Evolutionary conservation across 2,329 filamentous ascomycete species (phyloP), one percentile per base, ranked within the genome.

Genomic region (Aspergillus candidus): DNA sequence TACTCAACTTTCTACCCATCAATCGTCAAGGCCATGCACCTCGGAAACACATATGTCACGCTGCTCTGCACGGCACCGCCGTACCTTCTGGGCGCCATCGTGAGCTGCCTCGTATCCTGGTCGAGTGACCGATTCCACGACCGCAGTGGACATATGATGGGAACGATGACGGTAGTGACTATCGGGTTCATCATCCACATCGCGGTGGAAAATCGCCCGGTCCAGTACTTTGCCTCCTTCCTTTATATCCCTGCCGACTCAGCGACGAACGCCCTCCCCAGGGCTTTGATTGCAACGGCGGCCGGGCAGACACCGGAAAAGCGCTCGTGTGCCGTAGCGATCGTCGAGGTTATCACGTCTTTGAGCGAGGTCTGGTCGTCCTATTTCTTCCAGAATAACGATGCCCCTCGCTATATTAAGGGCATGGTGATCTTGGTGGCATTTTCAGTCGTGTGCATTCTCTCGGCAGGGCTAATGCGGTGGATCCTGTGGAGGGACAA

Each of bases 291-390:
- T 0, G 58, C 61, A 0, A 56, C 56, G 3, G 59, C 60, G 0
- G 53, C 68, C 7, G 58, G 57, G 15, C 56, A 62, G 29, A 69
- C 67, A 0, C 65, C 67, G 0, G 66, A 70, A 52, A 69, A 71
- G 56, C 58, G 61, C 8, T 67, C 68, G 1, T 48, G 47, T 11
- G 65, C 62, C 4, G 58, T 56, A 5, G 60, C 66, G 1, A 60
- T 71, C 0, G 58, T 68, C 14, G 69, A 69, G 36, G 54, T 70
- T 6, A 48, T 67, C 13, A 58, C 57, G 0, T 65, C 70, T 37
- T 37, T 71, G 2, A 67, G 65, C 1, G 70, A 65, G 7, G 60
- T 72, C n/a, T 66, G 61, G 42, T 66, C 61, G 1, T 68, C 68
- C 1, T 72, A 69, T 41, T 64, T 71, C 42, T 70, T 70, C 48